A percentile compares a stretch with the other conserved stretches of the same genome.
Evolutionary conservation across 257 asterid species (phyloP).

Genomic region (Cinchona pubescens): DNA sequence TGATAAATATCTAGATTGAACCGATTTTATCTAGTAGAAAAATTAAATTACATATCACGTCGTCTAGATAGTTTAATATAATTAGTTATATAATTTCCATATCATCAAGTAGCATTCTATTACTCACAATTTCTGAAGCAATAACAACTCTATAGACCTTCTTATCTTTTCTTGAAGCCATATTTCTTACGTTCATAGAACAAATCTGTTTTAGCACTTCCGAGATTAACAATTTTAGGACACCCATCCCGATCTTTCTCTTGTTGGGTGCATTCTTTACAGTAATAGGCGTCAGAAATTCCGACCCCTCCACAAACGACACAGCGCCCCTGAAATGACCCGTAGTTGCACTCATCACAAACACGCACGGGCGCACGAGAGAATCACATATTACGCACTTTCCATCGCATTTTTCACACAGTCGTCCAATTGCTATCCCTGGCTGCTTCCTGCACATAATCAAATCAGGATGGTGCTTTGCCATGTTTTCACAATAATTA

Average conservation of each 20-base stretch:
- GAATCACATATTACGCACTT: conserved; percentile 92
- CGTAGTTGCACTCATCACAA: conserved; percentile 86
- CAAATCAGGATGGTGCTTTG: conserved; percentile 90
- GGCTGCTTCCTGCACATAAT: conserved; percentile 94
- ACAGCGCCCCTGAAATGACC: conserved; percentile 87
- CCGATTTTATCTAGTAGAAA: too few relatives aligned
- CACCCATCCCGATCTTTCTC: conserved; percentile 87
- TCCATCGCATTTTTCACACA: conserved; percentile 85
- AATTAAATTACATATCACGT: too few relatives aligned
- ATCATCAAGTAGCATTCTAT: not conserved
- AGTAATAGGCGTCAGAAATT: conserved; percentile 76
- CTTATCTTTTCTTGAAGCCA: conserved; percentile 80
- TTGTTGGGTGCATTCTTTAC: conserved; percentile 89
- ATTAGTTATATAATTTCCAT: too few relatives aligned
- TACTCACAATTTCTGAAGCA: not conserved
- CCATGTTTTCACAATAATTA: conserved; percentile 44
- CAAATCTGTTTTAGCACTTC: conserved; percentile 81
- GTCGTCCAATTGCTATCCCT: conserved; percentile 83
- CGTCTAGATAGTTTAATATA: too few relatives aligned
- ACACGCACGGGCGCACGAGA: conserved; percentile 89
- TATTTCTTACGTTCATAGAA: conserved; percentile 86
- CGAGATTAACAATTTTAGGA: conserved; percentile 80
- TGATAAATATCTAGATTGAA: too few relatives aligned
- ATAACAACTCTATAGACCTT: too few relatives aligned
- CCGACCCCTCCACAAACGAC: conserved; percentile 87